Evolutionary conservation across 2,329 filamentous ascomycete species (phyloP), one percentile per base, ranked within the genome.

Genomic region (Phaeosphaeriaceae sp.): DNA sequence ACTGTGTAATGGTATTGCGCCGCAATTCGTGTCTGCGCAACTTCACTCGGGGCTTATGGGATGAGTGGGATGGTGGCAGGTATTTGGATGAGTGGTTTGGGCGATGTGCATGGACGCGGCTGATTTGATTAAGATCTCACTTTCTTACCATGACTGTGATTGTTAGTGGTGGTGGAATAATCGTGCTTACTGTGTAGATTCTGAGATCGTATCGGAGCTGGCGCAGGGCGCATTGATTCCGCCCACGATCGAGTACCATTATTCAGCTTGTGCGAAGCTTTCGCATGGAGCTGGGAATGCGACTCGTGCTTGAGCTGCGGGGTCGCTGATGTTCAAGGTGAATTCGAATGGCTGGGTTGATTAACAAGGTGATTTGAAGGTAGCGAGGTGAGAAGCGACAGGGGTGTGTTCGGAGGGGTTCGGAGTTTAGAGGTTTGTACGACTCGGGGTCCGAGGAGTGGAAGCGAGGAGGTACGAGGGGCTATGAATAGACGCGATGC

Each of bases 261-360:
- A 35, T 35, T 35, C 30, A 35, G 30, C 30, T 35, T 9, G 26
- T 28, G 9, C 9, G 9, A 9, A 5, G 9, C 9, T 9, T 30
- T 35, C 26, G 26, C 9, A 28, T 28, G 9, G 26, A 5, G 9
- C 9, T 9, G 5, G 5, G 10, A 35, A 15, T 35, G 9, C 13
- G 23, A 17, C 9, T 24, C 22, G 19, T 10, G 17, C 13, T 7
- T 11, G 28, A 19, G 17, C 22, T 30, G 24, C 17, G 11, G 11
- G 4, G 47, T 19, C n/a, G n/a, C n/a, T 49, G 47, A 49, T 26
- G 47, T 30, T 30, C 47, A 49, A 49, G 46, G 46, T 15, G 46
- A 49, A 13, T 35, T 35, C 9, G 30, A 28, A 28, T 28, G 44
- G 13, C 44, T 15, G 46, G 11, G 15, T 7, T 49, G 46, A 49